A percentile compares a stretch with the other conserved stretches of the same genome.
Conservation (phyloP, 1,284 basidiomycete species). For the Pterulicium gracile region DNA sequence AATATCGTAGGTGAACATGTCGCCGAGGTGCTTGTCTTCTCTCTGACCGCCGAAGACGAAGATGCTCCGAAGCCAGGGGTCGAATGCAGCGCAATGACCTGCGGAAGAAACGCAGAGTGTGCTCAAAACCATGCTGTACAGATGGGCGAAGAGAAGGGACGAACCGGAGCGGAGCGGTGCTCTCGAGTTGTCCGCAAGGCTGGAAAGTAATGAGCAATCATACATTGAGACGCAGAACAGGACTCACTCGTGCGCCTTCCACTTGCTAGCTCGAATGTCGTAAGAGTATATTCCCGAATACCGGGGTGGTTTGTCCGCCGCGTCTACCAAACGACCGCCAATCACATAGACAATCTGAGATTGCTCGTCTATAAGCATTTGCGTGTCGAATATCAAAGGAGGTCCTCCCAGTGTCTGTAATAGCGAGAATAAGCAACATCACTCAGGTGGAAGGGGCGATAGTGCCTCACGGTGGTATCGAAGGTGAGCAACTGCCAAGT, state of each 20-base stretch:
- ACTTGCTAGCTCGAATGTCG: conserved; percentile 46
- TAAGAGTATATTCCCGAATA: conserved; percentile 68
- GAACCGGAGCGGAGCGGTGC: conserved; percentile 55
- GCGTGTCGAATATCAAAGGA: conserved; percentile 70
- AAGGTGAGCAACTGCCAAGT: conserved; percentile 58
- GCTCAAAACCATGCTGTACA: no score
- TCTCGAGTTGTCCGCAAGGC: conserved; percentile 14
- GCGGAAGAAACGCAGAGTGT: conserved; percentile 4
- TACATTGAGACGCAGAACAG: not conserved
- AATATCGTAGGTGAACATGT: conserved; percentile 67
- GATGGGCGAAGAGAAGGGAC: conserved; percentile 7
- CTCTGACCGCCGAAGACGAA: conserved; percentile 65
- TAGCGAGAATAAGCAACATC: conserved; percentile 1
- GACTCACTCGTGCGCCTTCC: conserved; percentile 56
- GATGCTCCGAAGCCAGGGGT: conserved; percentile 41
- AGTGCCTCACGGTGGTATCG: conserved; percentile 47
- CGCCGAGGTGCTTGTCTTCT: conserved; percentile 52
- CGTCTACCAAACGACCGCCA: conserved; percentile 66
- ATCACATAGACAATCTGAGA: conserved; percentile 68
- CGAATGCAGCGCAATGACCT: conserved; percentile 75
- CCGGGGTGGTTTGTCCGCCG: conserved; percentile 41
- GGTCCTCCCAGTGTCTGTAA: conserved; percentile 55
- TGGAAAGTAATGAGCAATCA: not conserved
- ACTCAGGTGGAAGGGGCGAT: not conserved
- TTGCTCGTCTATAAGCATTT: conserved; percentile 69